phyloP scores from a whole-genome alignment of 2,329 filamentous ascomycete species.

The Dactylellina sp. region DNA sequence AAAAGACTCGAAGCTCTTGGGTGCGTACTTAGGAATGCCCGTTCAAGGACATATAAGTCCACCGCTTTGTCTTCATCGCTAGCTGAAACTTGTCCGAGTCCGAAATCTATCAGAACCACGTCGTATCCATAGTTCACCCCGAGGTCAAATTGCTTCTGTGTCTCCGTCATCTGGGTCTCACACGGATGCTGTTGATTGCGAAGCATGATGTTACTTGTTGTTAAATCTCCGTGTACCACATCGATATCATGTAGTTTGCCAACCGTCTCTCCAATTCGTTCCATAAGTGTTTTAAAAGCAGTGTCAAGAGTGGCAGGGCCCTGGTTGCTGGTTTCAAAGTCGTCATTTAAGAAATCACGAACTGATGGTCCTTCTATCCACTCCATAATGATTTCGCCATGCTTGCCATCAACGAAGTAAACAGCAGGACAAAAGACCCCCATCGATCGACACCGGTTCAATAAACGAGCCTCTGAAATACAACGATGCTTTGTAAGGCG shows the following conservation, averaged over 20 bases:
- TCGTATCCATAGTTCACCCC: slow-evolving; percentile 70
- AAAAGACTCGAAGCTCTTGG: slow-evolving; percentile 84
- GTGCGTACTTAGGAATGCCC: slow-evolving; percentile 95
- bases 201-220: slow-evolving; percentile 96
- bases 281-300: slow-evolving; percentile 73
- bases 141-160: slow-evolving; percentile 59
- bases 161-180: neutral
- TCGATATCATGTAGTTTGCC: slow-evolving; percentile 84
- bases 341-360: slow-evolving; percentile 75
- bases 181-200: slow-evolving; percentile 63
- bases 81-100: slow-evolving; percentile 81
- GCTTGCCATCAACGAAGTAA: slow-evolving; percentile 73
- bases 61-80: slow-evolving; percentile 95
- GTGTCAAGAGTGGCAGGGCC: slow-evolving; percentile 64
- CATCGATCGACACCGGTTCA: slow-evolving; percentile 81
- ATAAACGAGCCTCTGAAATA: slow-evolving; percentile 85
- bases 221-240: slow-evolving; percentile 93
- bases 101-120: slow-evolving; percentile 93
- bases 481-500: slow-evolving; percentile 88
- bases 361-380: slow-evolving; percentile 83
- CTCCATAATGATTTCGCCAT: slow-evolving; percentile 83
- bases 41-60: slow-evolving; percentile 93
- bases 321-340: slow-evolving; percentile 67
- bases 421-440: slow-evolving; percentile 85
- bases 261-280: slow-evolving; percentile 76